A percentile compares a stretch with the other conserved stretches of the same genome.
Evolutionary conservation across 805 yeast species (phyloP).

Genomic region (Zygosaccharomyces lentus): DNA sequence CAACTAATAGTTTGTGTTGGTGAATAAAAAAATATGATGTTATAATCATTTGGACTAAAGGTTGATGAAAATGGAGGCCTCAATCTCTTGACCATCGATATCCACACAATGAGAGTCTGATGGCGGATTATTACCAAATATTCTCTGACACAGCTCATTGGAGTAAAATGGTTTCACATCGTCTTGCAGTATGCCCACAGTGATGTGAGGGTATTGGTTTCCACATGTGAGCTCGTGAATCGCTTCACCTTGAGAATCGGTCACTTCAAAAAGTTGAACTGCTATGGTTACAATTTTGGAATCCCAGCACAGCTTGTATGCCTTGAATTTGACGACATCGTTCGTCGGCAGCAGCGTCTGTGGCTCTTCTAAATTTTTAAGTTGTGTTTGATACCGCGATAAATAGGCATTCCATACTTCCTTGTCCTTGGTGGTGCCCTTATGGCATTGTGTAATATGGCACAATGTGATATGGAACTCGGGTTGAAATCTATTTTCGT

Average conservation of each 20-base stretch:
- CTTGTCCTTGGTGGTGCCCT: slow-evolving; percentile 26
- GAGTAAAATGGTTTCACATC: slow-evolving; percentile 51
- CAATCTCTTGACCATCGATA: slow-evolving; percentile 11
- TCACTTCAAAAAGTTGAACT: slow-evolving; percentile 35
- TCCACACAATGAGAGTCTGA: slow-evolving; percentile 11
- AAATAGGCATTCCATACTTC: slow-evolving; percentile 29
- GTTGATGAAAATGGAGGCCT: slow-evolving; percentile 21
- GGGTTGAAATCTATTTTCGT: slow-evolving; percentile 41
- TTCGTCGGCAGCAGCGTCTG: slow-evolving; percentile 17
- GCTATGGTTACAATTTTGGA: slow-evolving; percentile 50
- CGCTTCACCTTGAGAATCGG: slow-evolving; percentile 11
- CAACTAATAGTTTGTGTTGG: background rate
- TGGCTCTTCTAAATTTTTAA: slow-evolving; percentile 9
- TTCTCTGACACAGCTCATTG: slow-evolving; percentile 37
- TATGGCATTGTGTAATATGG: slow-evolving; percentile 40
- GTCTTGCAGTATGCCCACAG: slow-evolving; percentile 56
- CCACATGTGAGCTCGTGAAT: slow-evolving; percentile 31
- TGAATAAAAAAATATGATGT: background rate
- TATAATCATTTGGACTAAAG: slow-evolving; percentile 8
- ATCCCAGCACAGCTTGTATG: slow-evolving; percentile 48
- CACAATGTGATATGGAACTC: slow-evolving; percentile 66
- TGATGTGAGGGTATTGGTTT: slow-evolving; percentile 59
- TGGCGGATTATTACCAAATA: slow-evolving; percentile 5
- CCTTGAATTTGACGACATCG: slow-evolving; percentile 38
- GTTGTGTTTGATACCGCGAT: slow-evolving; percentile 19